Conservation (phyloP, 2,329 filamentous ascomycete species). For the Curvularia sp. region DNA sequence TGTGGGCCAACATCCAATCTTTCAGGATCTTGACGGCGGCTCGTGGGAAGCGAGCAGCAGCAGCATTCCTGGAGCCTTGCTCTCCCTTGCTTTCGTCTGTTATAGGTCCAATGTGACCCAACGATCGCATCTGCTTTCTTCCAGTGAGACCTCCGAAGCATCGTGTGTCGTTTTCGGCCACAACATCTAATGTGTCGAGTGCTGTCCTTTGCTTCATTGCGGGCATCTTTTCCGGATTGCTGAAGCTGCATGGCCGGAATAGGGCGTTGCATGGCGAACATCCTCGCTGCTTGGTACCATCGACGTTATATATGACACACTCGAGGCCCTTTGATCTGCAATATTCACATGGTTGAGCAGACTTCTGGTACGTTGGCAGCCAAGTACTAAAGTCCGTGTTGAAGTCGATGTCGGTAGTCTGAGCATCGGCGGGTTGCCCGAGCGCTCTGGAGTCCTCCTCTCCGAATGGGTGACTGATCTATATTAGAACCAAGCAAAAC, state of each 20-base stretch:
- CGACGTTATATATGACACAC: slow-evolving; percentile 55
- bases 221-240: slow-evolving; percentile 43
- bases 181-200: slow-evolving; percentile 57
- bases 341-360: slow-evolving; percentile 57
- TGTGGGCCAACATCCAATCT: slow-evolving; percentile 82
- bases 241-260: slow-evolving; percentile 59
- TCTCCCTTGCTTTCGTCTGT: slow-evolving; percentile 41
- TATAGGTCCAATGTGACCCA: slow-evolving; percentile 48
- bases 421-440: slow-evolving; percentile 13
- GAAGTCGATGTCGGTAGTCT: slow-evolving; percentile 35
- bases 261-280: slow-evolving; percentile 59
- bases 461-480: slow-evolving; percentile 8
- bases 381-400: slow-evolving; percentile 56
- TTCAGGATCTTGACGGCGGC: slow-evolving; percentile 82
- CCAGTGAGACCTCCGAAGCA: slow-evolving; percentile 48
- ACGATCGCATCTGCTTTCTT: slow-evolving; percentile 48
- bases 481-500: slow-evolving; percentile 15
- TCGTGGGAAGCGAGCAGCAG: slow-evolving; percentile 69
- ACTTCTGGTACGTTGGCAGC: slow-evolving; percentile 57
- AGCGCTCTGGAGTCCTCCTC: slow-evolving; percentile 11
- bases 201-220: slow-evolving; percentile 46
- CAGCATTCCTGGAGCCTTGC: slow-evolving; percentile 42
- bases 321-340: slow-evolving; percentile 57
- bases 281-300: slow-evolving; percentile 48
- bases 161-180: slow-evolving; percentile 52